These are phyloP conservation scores for Penicillium aurantiogriseum DNA, from an alignment of 2,329 filamentous ascomycete genomes.

Conservation along the genomic window DNA sequence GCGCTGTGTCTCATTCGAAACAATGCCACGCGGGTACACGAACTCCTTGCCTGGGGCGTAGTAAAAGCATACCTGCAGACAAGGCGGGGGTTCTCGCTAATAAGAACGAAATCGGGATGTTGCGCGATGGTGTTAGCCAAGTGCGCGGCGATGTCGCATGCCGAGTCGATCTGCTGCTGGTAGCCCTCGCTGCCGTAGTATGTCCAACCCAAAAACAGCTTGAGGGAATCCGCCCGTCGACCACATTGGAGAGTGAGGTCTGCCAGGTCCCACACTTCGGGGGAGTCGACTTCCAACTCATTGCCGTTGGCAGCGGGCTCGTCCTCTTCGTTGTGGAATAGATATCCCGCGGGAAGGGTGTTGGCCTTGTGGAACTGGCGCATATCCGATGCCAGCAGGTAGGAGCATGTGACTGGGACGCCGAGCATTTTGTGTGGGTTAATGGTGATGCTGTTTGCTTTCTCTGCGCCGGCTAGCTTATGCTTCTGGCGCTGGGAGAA, in stretches of 20 bases:
- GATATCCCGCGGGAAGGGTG: constrained; percentile 80
- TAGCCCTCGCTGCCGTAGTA: constrained; percentile 83
- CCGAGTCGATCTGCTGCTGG: constrained; percentile 65
- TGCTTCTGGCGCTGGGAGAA: constrained; percentile 66
- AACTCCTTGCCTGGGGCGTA: constrained; percentile 62
- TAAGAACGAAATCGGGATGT: constrained; percentile 63
- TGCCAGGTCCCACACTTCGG: constrained; percentile 80
- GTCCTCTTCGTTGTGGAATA: constrained; percentile 64
- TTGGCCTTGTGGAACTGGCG: constrained; percentile 77
- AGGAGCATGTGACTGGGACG: constrained; percentile 85
- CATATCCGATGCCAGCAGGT: constrained; percentile 76
- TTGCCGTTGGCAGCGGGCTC: constrained; percentile 33
- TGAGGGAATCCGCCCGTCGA: constrained; percentile 77
- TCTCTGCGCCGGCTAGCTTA: constrained; percentile 68
- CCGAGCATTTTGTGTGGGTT: constrained; percentile 99
- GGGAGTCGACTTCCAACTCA: constrained; percentile 34
- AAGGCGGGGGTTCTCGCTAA: constrained; percentile 78
- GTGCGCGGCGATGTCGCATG: constrained; percentile 68
- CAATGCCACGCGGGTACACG: constrained; percentile 32
- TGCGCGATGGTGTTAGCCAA: constrained; percentile 61
- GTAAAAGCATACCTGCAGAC: constrained; percentile 94
- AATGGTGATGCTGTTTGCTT: constrained; percentile 78
- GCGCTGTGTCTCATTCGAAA: constrained; percentile 37
- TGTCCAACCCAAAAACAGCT: constrained; percentile 83
- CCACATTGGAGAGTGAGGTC: constrained; percentile 94